phyloP scores from a whole-genome alignment of 2,329 filamentous ascomycete genomes.

The Arachnopeziza araneosa region DNA sequence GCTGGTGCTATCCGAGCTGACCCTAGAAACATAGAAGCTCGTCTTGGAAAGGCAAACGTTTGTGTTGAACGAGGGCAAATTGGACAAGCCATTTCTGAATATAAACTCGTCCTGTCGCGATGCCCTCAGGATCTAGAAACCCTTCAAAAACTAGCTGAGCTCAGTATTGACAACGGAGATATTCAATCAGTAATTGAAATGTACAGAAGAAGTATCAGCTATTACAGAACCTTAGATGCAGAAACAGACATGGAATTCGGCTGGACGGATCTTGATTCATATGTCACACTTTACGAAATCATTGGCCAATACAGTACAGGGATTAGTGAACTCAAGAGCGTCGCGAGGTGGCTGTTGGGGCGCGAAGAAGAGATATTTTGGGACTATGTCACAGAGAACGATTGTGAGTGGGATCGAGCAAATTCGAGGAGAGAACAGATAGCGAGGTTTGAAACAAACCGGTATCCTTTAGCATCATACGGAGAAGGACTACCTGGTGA shows the following conservation, averaged over 20 bases:
- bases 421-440: slow-evolving; percentile 62
- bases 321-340: slow-evolving; percentile 60
- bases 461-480: slow-evolving; percentile 54
- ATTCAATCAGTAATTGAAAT: slow-evolving; percentile 29
- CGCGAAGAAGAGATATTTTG: slow-evolving; percentile 70
- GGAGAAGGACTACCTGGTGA: slow-evolving; percentile 73
- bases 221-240: slow-evolving; percentile 17
- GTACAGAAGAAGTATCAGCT: slow-evolving; percentile 30
- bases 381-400: slow-evolving; percentile 66
- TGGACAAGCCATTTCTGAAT: slow-evolving; percentile 50
- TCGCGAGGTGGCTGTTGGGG: slow-evolving; percentile 79
- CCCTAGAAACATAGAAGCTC: slow-evolving; percentile 45
- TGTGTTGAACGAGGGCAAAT: slow-evolving; percentile 50
- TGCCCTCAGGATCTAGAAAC: slow-evolving; percentile 41
- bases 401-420: slow-evolving; percentile 82
- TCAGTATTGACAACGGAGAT: slow-evolving; percentile 31
- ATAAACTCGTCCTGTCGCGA: slow-evolving; percentile 46
- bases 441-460: slow-evolving; percentile 51
- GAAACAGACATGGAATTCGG: slow-evolving; percentile 15
- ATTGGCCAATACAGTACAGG: slow-evolving; percentile 59
- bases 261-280: slow-evolving; percentile 84
- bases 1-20: slow-evolving; percentile 55
- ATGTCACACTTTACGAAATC: slow-evolving; percentile 72
- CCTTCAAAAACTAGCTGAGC: slow-evolving; percentile 31
- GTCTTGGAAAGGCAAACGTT: slow-evolving; percentile 54